These are phyloP conservation scores for Xylariales sp. DNA, from an alignment of 2,329 filamentous ascomycete genomes.

Conservation along the genomic window DNA sequence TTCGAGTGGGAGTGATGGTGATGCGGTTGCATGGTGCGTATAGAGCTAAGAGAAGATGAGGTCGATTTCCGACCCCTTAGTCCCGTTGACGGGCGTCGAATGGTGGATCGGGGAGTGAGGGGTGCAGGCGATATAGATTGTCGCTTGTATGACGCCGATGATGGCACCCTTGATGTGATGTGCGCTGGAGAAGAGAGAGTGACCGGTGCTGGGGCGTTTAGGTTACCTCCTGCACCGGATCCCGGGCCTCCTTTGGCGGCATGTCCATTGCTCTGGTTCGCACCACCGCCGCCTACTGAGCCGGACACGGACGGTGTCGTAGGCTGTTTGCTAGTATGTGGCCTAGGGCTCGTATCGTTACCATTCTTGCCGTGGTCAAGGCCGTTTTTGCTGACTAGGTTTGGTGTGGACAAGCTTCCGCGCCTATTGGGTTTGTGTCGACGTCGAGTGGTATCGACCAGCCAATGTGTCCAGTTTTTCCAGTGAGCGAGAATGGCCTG, in stretches of 20 bases:
- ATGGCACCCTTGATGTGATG: slow-evolving; percentile 28
- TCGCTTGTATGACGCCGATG: slow-evolving; percentile 54
- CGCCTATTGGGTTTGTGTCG: slow-evolving; percentile 46
- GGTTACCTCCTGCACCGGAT: slow-evolving; percentile 11
- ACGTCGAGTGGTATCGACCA: slow-evolving; percentile 54
- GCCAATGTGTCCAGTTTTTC: slow-evolving; percentile 63
- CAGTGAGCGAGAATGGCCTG: slow-evolving; percentile 56
- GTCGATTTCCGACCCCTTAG: slow-evolving; percentile 92
- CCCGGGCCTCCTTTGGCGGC: slow-evolving; percentile 23
- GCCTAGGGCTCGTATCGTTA: slow-evolving; percentile 52
- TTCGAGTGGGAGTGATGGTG: slow-evolving; percentile 87
- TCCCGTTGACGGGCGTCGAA: slow-evolving; percentile 77
- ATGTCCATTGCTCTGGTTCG: slow-evolving; percentile 49
- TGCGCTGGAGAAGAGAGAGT: slow-evolving; percentile 22
- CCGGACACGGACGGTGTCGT: slow-evolving; percentile 29
- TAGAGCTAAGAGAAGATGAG: slow-evolving; percentile 88
- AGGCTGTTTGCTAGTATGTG: slow-evolving; percentile 56
- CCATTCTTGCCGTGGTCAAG: slow-evolving; percentile 34
- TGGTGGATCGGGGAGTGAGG: slow-evolving; percentile 80
- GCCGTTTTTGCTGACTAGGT: slow-evolving; percentile 47
- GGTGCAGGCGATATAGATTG: slow-evolving; percentile 84
- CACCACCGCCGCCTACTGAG: slow-evolving; percentile 43
- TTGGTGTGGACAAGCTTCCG: slow-evolving; percentile 55
- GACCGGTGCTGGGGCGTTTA: slow-evolving; percentile 22
- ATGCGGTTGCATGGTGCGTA: slow-evolving; percentile 79